Conservation (phyloP, 176 grass and related monocot species). For the Alopecurus myosuroides region DNA sequence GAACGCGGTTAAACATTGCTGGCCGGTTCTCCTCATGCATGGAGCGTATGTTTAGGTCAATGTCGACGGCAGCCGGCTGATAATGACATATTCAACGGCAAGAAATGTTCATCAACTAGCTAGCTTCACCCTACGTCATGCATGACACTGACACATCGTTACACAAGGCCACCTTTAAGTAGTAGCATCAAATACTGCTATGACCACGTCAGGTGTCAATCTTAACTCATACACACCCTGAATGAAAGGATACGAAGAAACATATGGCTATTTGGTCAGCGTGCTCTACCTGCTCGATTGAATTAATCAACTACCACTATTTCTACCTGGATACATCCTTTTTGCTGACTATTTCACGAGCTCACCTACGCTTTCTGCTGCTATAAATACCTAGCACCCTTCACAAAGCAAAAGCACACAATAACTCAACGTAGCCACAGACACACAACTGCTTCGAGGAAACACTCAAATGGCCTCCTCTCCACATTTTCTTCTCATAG, state of each 20-base stretch:
- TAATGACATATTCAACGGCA: not conserved
- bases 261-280: not conserved
- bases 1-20: not conserved
- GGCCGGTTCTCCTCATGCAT: not conserved
- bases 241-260: not conserved
- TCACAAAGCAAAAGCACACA: not conserved
- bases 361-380: not conserved
- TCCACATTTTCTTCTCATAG: not conserved
- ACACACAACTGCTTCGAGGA: not conserved
- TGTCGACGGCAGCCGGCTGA: too few species aligned
- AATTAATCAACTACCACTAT: not conserved
- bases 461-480: not conserved
- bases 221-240: not conserved
- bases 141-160: not conserved
- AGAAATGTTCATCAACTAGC: not conserved
- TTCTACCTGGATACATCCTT: not conserved
- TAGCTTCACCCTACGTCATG: not conserved
- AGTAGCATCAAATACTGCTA: not conserved
- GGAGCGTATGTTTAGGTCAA: not conserved
- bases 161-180: not conserved
- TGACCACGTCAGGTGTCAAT: not conserved
- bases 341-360: not conserved
- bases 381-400: not conserved
- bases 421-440: not conserved
- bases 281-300: not conserved